Conservation (phyloP, 2,329 filamentous ascomycete species). For the Aspergillus japonicus region DNA sequence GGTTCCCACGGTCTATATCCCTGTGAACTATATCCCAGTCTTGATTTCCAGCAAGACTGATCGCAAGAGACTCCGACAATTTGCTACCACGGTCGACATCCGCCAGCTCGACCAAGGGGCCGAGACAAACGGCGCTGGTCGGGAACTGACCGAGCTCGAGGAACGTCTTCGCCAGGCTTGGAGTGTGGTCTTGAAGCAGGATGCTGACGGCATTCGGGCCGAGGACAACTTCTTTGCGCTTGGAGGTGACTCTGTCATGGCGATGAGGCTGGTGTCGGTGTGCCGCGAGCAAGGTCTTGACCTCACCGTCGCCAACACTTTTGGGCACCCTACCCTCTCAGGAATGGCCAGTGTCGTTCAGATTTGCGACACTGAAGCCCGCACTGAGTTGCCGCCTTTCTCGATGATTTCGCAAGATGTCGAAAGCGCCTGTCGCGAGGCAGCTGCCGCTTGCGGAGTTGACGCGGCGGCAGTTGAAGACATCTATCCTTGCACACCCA, state of each 20-base stretch:
- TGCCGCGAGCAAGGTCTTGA: slow-evolving; percentile 31
- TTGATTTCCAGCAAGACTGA: slow-evolving; percentile 48
- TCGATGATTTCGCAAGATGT: slow-evolving; percentile 34
- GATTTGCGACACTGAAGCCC: slow-evolving; percentile 26
- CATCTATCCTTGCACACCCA: slow-evolving; percentile 44
- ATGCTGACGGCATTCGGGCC: slow-evolving; percentile 33
- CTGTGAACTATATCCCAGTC: slow-evolving; percentile 43
- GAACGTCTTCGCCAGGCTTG: slow-evolving; percentile 34
- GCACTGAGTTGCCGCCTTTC: slow-evolving; percentile 27
- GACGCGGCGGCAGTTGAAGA: slow-evolving; percentile 34
- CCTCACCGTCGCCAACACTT: slow-evolving; percentile 38
- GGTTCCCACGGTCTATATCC: slow-evolving; percentile 45
- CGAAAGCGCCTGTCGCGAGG: slow-evolving; percentile 38
- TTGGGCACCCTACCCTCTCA: slow-evolving; percentile 32
- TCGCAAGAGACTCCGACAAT: slow-evolving; percentile 37
- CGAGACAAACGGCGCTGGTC: slow-evolving; percentile 11
- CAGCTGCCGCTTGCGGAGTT: slow-evolving; percentile 36
- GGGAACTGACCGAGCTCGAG: slow-evolving; percentile 35
- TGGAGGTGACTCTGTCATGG: slow-evolving; percentile 37
- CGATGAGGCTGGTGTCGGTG: slow-evolving; percentile 36
- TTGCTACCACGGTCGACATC: slow-evolving; percentile 35
- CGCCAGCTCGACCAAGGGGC: slow-evolving; percentile 29
- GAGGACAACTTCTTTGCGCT: slow-evolving; percentile 41
- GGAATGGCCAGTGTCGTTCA: slow-evolving; percentile 45
- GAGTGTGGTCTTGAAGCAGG: slow-evolving; percentile 32